phyloP scores from a whole-genome alignment of 2,329 filamentous ascomycete species.

The Sarocladium strictum region DNA sequence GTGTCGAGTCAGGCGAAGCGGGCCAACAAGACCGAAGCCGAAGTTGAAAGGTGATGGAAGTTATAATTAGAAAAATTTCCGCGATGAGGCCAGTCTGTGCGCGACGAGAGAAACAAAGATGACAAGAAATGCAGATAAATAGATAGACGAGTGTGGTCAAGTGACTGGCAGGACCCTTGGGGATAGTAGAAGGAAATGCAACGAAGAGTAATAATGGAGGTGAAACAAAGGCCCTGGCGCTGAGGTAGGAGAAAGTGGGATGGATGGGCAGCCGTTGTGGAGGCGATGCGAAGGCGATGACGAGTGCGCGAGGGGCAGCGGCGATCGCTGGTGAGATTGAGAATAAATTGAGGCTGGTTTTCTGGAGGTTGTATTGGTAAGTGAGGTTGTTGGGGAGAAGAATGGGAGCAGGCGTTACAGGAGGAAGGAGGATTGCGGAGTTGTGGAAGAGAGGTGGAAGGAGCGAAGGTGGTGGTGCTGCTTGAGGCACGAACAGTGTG shows the following conservation, averaged over 20 bases:
- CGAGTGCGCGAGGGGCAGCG: background rate
- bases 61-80: constrained; percentile 4
- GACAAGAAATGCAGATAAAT: background rate
- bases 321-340: background rate
- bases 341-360: too few species aligned
- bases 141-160: background rate
- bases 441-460: background rate
- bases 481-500: background rate
- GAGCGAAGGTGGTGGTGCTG: background rate
- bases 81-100: background rate
- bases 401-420: background rate
- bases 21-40: background rate
- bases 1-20: background rate
- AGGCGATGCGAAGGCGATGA: constrained; percentile 4
- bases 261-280: background rate
- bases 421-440: background rate
- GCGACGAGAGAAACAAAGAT: background rate
- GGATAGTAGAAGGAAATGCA: constrained; percentile 4
- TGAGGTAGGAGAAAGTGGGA: constrained; percentile 4
- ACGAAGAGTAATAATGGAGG: constrained; percentile 4
- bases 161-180: background rate
- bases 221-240: constrained; percentile 2
- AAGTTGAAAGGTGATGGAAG: background rate
- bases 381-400: background rate
- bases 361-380: background rate